A percentile compares a stretch with the other conserved stretches of the same genome.
These are phyloP conservation scores for Salvia rosmarinus DNA, from an alignment of 257 asterid species.

Conservation along the genomic window DNA sequence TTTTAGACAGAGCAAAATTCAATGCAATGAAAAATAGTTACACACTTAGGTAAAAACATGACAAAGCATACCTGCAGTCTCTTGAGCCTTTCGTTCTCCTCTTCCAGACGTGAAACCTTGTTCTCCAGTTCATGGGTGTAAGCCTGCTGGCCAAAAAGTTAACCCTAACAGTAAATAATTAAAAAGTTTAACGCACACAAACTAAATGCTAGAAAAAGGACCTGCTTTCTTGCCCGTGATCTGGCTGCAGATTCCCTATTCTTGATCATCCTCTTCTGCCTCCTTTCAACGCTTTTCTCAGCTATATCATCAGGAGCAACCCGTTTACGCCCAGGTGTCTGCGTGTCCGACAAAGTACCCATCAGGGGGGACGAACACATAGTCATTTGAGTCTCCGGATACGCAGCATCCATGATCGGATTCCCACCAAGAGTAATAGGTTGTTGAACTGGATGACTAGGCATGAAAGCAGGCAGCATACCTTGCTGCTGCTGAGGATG, in stretches of 20 bases:
- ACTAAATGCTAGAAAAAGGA: conserved; percentile 24
- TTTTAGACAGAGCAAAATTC: not conserved
- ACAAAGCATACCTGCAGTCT: conserved; percentile 62
- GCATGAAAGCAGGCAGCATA: conserved; percentile 50
- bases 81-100: conserved; percentile 87
- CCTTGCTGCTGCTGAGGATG: conserved; percentile 52
- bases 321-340: conserved; percentile 71
- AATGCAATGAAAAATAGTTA: conserved; percentile 12
- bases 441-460: conserved; percentile 62
- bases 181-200: not conserved
- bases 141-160: conserved; percentile 56
- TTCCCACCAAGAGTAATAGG: conserved; percentile 53
- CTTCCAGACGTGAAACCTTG: conserved; percentile 85
- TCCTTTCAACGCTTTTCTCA: conserved; percentile 78
- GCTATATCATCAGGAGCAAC: conserved; percentile 66
- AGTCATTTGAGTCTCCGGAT: conserved; percentile 58
- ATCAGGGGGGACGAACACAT: conserved; percentile 62
- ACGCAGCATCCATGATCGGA: conserved; percentile 52
- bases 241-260: conserved; percentile 96
- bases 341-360: conserved; percentile 75
- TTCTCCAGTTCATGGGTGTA: conserved; percentile 93
- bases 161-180: conserved; percentile 11
- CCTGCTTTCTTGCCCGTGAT: conserved; percentile 96
- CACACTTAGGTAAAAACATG: not conserved
- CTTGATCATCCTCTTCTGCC: conserved; percentile 96